Base-by-base conservation (phyloP, 192 early-diverging fungal genomes). In the Entophlyctis luteolus region DNA sequence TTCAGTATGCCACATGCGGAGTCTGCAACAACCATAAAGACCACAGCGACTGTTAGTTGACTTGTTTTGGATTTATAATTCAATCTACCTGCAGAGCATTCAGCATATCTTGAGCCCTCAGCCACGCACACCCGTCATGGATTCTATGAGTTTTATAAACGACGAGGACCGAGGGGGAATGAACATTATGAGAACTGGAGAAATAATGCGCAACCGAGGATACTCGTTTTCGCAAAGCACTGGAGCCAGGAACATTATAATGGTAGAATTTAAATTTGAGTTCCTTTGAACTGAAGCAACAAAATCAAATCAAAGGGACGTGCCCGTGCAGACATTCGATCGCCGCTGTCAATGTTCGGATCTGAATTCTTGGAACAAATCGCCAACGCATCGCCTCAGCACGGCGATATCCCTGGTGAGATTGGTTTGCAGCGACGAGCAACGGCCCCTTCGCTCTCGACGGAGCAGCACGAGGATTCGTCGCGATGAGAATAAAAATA, bases 151-250 rank as follows among this genome's bases (percentile, higher is more conserved):
- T 27, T 54, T 27, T 18, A 54, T 23, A 3, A 36, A 52, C 20
- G 34, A 29, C 3, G 34, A 55, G 31, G 63, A 66, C 4, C 35
- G 50, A 14, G 70, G 65, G 16, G 48, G 54, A 32, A 46, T 81
- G 10, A 71, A 57, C 4, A 55, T 75, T 18, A 81, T 81, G 79
- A 58, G 48, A 20, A 78, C 75, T 3, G 75, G 75, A 29, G n/a
- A 75, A 53, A 65, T 76, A 16, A 8, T 73, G 39, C 53, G 72
- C 12, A 77, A 80, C 48, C 68, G 76, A 25, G 79, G 79, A 31
- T 81, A 55, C 52, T 77, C 73, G 2, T 81, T 81, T 59, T 72
- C 71, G 20, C 74, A 81, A 46, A 74, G 62, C 27, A 42, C 62
- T 2, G 79, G 79, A 23, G 79, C 74, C 1, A n/a, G 69, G 27